Base-by-base conservation (phyloP, 148 eudicot genomes). In the Vaccinium darrowii region DNA sequence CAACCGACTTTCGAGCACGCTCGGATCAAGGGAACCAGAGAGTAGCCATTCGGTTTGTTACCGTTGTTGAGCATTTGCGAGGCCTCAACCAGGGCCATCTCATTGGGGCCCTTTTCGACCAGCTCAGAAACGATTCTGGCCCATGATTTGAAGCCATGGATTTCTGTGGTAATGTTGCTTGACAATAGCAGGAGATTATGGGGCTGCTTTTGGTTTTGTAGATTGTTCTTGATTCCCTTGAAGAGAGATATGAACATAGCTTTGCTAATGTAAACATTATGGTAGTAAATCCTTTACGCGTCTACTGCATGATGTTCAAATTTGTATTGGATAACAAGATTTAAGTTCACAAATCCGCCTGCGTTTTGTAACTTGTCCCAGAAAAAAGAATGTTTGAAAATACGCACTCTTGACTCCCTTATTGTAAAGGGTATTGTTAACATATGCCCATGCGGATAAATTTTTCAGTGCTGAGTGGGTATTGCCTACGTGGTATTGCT, bases 21-120 rank as follows among this genome's bases (percentile, higher is more conserved):
- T 82, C 93, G 91, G 76, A 90, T 92, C 63, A 89, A 78, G 65
- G 87, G 91, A 56, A 94, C 91, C 77, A 93, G 81, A 74, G 85
- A 51, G 77, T 90, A 75, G 83, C 84, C 89, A 86, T 90, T 81
- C 30, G 85, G 91, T 79, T 88, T 86, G 12, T 51, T 43, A 39
- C 85, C 88, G 76, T 75, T 63, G 65, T 86, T 84, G 74, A 84
- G 51, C 51, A 57, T 49, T 39, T 71, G 67, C 62, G 86, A 50
- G 30, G 82, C 69, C 69, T 76, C 81, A 56, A 52, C 53, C 79
- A 84, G 7, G 13, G 60, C 79, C 52, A 23, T 63, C 53, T 36
- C 39, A 36, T 80, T 18, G 47, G 67, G 21, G 27, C 12, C 86
- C 14, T 49, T 60, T 43, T 86, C 86, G 73, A 80, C 62, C 25